Percentiles rank a stretch among this genome's conserved stretches.
Evolutionary conservation across 1,139 yeast genomes (phyloP).

Genomic region (Candida buenavistaensis): DNA sequence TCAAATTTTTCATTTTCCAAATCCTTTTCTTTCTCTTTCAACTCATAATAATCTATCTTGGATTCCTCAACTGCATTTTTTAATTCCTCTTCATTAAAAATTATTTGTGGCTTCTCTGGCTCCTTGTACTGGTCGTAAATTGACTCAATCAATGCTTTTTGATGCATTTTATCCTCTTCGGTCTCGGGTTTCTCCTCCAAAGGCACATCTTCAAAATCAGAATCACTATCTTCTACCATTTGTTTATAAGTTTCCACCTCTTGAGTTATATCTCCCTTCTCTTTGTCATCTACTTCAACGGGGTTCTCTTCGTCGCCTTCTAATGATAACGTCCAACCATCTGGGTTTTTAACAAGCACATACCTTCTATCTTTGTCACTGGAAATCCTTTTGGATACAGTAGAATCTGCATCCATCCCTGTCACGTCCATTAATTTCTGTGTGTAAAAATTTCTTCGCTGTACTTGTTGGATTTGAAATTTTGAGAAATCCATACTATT

Average conservation of each 20-base stretch:
- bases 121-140: slow-evolving; percentile 31
- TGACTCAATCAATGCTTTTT: slow-evolving; percentile 37
- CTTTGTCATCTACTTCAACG: slow-evolving; percentile 30
- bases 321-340: slow-evolving; percentile 85
- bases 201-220: slow-evolving; percentile 67
- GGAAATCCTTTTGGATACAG: slow-evolving; percentile 63
- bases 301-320: slow-evolving; percentile 40
- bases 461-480: slow-evolving; percentile 91
- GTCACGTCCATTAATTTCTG: slow-evolving; percentile 82
- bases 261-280: slow-evolving; percentile 9
- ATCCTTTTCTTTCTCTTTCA: slow-evolving; percentile 21
- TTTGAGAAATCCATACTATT: slow-evolving; percentile 85
- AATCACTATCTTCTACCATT: slow-evolving; percentile 30
- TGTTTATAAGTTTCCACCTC: slow-evolving; percentile 8
- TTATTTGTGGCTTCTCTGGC: slow-evolving; percentile 1
- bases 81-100: slow-evolving; percentile 35
- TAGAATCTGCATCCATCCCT: slow-evolving; percentile 72
- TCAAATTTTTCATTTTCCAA: slow-evolving; percentile 10
- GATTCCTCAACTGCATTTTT: slow-evolving; percentile 49
- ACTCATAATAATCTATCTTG: slow-evolving; percentile 30
- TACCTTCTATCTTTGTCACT: slow-evolving; percentile 82
- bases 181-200: slow-evolving; percentile 25
- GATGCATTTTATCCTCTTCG: slow-evolving; percentile 30
- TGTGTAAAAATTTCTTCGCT: slow-evolving; percentile 85
- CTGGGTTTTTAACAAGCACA: slow-evolving; percentile 70